Percentiles rank a stretch among this genome's conserved stretches.
phyloP scores from a whole-genome alignment of 2,329 filamentous ascomycete species.

The Fusarium begoniae region DNA sequence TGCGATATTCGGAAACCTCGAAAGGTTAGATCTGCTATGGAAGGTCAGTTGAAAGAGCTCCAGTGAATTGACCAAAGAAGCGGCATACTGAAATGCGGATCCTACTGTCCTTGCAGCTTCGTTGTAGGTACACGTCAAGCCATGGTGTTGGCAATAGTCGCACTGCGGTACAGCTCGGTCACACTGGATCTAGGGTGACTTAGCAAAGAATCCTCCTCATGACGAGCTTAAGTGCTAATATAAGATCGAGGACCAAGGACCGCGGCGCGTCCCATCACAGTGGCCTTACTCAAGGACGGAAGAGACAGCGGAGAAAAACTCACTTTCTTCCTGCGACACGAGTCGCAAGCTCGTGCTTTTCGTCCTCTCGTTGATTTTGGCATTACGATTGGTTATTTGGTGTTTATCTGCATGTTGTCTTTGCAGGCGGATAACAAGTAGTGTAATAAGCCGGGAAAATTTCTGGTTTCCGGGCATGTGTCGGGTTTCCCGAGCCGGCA shows the following conservation, averaged over 20 bases:
- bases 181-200: not conserved
- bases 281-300: not conserved
- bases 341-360: conserved; percentile 4
- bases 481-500: not conserved
- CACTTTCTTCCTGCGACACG: conserved; percentile 8
- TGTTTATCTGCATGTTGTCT: accelerated
- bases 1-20: accelerated
- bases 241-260: not conserved
- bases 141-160: not conserved
- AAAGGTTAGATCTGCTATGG: not conserved
- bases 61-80: accelerated
- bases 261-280: accelerated
- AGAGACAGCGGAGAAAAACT: not conserved
- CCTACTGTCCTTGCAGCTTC: not conserved
- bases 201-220: not conserved
- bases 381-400: not conserved
- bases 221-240: accelerated
- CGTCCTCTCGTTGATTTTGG: not conserved
- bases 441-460: not conserved
- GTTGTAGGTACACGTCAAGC: not conserved
- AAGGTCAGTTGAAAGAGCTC: accelerated
- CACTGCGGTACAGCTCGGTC: not conserved
- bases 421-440: not conserved
- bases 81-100: not conserved
- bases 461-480: too few relatives aligned